phyloP scores from a whole-genome alignment of 2,329 filamentous ascomycete species.

The Fusarium sp. region DNA sequence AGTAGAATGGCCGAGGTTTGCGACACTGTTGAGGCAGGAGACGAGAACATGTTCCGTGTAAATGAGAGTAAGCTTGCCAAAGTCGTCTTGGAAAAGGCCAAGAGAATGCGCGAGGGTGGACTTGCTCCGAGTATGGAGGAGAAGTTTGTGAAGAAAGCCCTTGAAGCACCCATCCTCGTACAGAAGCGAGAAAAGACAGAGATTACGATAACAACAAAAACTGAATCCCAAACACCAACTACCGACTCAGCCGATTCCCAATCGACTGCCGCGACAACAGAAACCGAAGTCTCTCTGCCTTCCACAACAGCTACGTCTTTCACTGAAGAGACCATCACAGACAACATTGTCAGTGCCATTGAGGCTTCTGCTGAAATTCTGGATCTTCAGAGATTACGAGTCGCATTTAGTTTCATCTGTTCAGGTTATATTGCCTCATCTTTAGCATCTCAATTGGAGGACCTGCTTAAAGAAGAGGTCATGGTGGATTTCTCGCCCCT shows the following conservation, averaged over 20 bases:
- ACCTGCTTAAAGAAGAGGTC: constrained; percentile 50
- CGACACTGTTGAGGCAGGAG: constrained; percentile 84
- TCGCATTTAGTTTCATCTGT: constrained; percentile 73
- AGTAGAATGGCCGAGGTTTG: constrained; percentile 77
- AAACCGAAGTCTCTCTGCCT: constrained; percentile 54
- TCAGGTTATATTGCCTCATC: constrained; percentile 67
- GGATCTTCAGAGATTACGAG: constrained; percentile 71
- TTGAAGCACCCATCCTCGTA: constrained; percentile 81
- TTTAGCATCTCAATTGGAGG: constrained; percentile 57
- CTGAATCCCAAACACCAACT: constrained; percentile 35
- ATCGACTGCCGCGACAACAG: constrained; percentile 52
- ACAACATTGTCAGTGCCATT: constrained; percentile 55
- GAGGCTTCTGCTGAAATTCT: constrained; percentile 61
- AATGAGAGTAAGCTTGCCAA: constrained; percentile 76
- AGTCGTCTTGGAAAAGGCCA: constrained; percentile 77
- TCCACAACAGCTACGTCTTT: constrained; percentile 61
- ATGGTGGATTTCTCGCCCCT: constrained; percentile 76
- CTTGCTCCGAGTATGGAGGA: constrained; percentile 87
- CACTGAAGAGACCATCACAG: constrained; percentile 47
- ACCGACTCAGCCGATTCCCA: constrained; percentile 54
- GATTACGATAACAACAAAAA: constrained; percentile 11
- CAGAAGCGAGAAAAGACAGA: constrained; percentile 64
- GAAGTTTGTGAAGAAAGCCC: constrained; percentile 78
- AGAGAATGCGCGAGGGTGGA: constrained; percentile 69
- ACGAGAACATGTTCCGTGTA: constrained; percentile 86